Base-by-base conservation (phyloP, 2,329 filamentous ascomycete genomes). In the Ustilaginoidea virens region DNA sequence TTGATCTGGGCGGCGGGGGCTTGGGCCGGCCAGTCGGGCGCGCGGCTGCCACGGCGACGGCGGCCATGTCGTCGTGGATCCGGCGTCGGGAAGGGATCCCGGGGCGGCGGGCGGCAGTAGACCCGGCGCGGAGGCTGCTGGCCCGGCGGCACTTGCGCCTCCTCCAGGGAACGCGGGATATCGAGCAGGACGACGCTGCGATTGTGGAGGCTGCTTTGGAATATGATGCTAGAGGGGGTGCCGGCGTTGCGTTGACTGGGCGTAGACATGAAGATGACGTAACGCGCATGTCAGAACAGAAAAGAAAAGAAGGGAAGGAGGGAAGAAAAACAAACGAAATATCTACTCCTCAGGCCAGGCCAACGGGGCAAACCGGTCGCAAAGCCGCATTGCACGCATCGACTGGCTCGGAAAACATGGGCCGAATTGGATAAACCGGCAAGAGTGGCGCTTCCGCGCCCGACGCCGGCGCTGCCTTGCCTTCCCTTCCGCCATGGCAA, bases 81-180 rank as follows among this genome's bases (percentile, higher is more conserved):
- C 31, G 71, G 65, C 2, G 61, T 66, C 30, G 51, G 48, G 46
- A 64, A 69, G 15, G 65, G 63, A 27, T 36, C 35, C 34, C 43
- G 58, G 41, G 48, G 52, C 33, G 58, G 61, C 36, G 42, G 42
- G 32, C 47, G 54, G 23, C 66, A 69, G 34, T 63, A 38, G 26
- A 72, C 51, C 32, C 57, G 55, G 28, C 55, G 52, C 27, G 37
- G 34, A 30, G 53, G 47, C 14, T 39, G 34, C 19, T 56, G 40
- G 17, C 49, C 51, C 5, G 53, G 45, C 9, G 55, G 53, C 19
- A 62, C 60, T 50, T 85, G 80, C 12, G 69, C 70, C 34, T 69
- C 60, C 38, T 79, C 73, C 22, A 85, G 66, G 2, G 80, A 80
- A 12, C 60, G 56, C 15, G 80, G 78, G 25, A 83, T 67, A 42